These are phyloP conservation scores for Wickerhamomyces rabaulensis DNA, from an alignment of 805 yeast species.

Conservation along the genomic window DNA sequence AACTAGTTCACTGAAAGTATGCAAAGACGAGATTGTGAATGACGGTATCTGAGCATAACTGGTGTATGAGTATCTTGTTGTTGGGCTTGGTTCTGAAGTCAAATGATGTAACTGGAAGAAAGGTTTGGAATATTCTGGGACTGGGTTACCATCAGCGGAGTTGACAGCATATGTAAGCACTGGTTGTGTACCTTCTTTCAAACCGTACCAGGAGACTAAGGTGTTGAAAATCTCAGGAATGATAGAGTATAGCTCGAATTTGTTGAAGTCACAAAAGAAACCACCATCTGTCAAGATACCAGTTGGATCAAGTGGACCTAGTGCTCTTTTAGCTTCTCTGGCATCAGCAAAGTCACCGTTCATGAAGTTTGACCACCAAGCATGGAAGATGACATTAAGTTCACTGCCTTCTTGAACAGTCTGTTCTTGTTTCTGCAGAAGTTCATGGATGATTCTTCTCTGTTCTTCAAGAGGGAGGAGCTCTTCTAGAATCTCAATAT, in stretches of 20 bases:
- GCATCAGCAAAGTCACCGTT: conserved; percentile 5
- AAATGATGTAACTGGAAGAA: conserved; percentile 32
- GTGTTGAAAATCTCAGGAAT: conserved; percentile 40
- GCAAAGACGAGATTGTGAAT: conserved; percentile 30
- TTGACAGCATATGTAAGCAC: conserved; percentile 31
- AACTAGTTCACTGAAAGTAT: conserved; percentile 18
- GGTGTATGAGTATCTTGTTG: conserved; percentile 6
- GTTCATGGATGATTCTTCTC: conserved; percentile 6
- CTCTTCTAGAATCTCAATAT: neutral
- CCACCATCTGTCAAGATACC: conserved; percentile 42
- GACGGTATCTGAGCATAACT: conserved; percentile 21
- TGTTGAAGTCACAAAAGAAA: conserved; percentile 31
- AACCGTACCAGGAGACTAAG: conserved; percentile 51
- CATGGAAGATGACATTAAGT: conserved; percentile 11
- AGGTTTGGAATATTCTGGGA: conserved; percentile 32
- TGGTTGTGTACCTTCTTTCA: conserved; percentile 32
- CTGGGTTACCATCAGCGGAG: conserved; percentile 23
- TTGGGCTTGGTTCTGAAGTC: conserved; percentile 7
- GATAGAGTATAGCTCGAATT: conserved; percentile 30
- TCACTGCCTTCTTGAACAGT: conserved; percentile 11
- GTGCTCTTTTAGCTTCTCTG: conserved; percentile 5
- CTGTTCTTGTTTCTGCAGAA: conserved; percentile 2
- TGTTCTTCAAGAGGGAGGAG: conserved; percentile 11
- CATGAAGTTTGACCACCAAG: conserved; percentile 13
- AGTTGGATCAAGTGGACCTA: conserved; percentile 38